These are phyloP conservation scores for Hordeum vulgare DNA, from an alignment of 176 grass and related monocot genomes.

Conservation along the genomic window DNA sequence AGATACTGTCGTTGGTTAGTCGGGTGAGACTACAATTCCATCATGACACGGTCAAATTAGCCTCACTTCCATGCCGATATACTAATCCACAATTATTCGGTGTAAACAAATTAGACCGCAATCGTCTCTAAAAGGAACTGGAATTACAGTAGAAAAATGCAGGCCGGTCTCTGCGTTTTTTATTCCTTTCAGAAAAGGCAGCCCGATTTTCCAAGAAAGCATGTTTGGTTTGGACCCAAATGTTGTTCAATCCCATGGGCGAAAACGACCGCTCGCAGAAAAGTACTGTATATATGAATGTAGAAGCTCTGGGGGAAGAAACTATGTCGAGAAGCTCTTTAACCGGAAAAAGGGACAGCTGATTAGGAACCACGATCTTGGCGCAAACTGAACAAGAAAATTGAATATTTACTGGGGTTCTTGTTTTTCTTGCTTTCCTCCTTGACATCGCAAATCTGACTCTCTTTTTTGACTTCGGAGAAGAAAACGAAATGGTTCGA, in stretches of 20 bases:
- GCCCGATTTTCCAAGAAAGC: neutral
- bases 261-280: neutral
- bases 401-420: neutral
- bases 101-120: neutral
- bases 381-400: neutral
- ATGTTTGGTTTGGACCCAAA: neutral
- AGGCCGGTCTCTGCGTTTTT: neutral
- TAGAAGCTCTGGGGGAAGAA: neutral
- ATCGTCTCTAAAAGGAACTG: neutral
- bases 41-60: neutral
- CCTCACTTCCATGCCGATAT: neutral
- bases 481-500: neutral
- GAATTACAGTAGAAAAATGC: neutral
- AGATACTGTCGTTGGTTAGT: slow-evolving; percentile 30
- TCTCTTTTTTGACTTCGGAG: neutral
- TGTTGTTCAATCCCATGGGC: neutral
- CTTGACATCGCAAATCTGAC: neutral
- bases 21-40: neutral
- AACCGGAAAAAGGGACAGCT: neutral
- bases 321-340: neutral
- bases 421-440: neutral
- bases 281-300: neutral
- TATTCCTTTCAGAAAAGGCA: neutral
- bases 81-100: neutral
- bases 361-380: neutral